Percentiles rank a stretch among this genome's conserved stretches.
These are phyloP conservation scores for Pythium monospermum DNA, from an alignment of 352 stramenopile genomes.

Conservation along the genomic window DNA sequence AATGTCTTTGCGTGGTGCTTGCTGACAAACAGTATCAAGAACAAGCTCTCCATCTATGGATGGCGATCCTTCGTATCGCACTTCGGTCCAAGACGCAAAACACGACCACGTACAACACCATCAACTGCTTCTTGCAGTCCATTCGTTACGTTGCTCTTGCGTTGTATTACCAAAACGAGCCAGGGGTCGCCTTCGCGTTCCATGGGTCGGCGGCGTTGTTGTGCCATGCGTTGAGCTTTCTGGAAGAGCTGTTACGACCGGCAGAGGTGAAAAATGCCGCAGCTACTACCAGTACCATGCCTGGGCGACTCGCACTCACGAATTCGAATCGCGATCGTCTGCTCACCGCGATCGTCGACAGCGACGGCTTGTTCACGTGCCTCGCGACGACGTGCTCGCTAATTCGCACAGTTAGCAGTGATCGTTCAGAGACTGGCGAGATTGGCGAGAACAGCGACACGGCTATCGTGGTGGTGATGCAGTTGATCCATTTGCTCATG, in stretches of 20 bases:
- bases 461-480: slow-evolving; percentile 10
- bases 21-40: slow-evolving; percentile 27
- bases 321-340: slow-evolving; percentile 18
- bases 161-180: slow-evolving; percentile 30
- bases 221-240: slow-evolving; percentile 18
- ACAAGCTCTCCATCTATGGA: slow-evolving; percentile 36
- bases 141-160: slow-evolving; percentile 41
- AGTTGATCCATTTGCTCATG: slow-evolving; percentile 20
- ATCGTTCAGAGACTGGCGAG: not conserved
- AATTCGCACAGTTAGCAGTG: not conserved
- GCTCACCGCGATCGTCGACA: slow-evolving; percentile 33
- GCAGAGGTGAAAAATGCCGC: not conserved
- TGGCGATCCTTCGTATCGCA: slow-evolving; percentile 28
- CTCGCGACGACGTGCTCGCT: no score
- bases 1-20: slow-evolving; percentile 40
- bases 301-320: not conserved
- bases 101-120: slow-evolving; percentile 31
- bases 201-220: slow-evolving; percentile 22
- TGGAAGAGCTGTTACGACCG: slow-evolving; percentile 18
- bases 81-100: slow-evolving; percentile 32
- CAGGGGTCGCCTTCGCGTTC: slow-evolving; percentile 23
- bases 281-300: slow-evolving; percentile 5
- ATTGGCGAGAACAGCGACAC: no score
- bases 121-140: slow-evolving; percentile 53
- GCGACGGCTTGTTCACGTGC: slow-evolving; percentile 33